A percentile compares a stretch with the other conserved stretches of the same genome.
phyloP scores from a whole-genome alignment of 148 eudicot species.

The Mesembryanthemum crystallinum region DNA sequence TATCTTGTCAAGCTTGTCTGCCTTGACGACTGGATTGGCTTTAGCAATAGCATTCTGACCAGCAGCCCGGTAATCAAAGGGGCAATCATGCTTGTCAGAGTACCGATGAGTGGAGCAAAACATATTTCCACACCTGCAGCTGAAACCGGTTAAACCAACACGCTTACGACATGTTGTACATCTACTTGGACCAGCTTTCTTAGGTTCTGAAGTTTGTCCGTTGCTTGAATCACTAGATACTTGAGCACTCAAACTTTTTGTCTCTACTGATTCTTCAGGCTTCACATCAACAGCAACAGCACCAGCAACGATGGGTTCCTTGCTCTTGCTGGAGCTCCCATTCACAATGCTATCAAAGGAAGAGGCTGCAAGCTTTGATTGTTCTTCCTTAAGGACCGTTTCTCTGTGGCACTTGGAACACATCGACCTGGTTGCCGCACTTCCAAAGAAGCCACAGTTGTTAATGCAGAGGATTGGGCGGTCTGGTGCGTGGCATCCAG shows the following conservation, averaged over 20 bases:
- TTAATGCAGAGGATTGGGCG: constrained; percentile 53
- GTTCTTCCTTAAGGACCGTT: constrained; percentile 39
- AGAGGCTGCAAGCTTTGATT: constrained; percentile 46
- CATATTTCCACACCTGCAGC: constrained; percentile 39
- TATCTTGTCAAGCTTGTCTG: constrained; percentile 49
- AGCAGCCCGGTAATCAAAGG: constrained; percentile 31
- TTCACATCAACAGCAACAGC: constrained; percentile 14
- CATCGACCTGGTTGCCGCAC: constrained; percentile 57
- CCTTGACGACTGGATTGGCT: constrained; percentile 47
- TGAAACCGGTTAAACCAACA: constrained; percentile 42
- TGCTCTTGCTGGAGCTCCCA: constrained; percentile 25
- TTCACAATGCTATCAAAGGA: constrained; percentile 36
- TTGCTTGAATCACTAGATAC: constrained; percentile 14
- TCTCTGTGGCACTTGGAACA: constrained; percentile 62
- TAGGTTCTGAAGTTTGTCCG: constrained; percentile 14
- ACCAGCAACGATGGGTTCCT: constrained; percentile 15
- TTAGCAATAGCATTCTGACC: constrained; percentile 33
- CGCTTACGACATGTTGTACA: constrained; percentile 39
- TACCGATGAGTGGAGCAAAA: constrained; percentile 44
- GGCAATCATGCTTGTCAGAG: constrained; percentile 44
- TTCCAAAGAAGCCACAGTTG: constrained; percentile 64
- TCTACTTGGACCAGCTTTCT: constrained; percentile 33
- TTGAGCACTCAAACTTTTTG: constrained; percentile 17
- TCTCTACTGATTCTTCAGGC: constrained; percentile 14
- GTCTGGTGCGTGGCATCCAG: constrained; percentile 45